Percentiles rank a stretch among this genome's conserved stretches.
Conservation (phyloP, 202 grass and related monocot species). For the Alloteropsis angusta region DNA sequence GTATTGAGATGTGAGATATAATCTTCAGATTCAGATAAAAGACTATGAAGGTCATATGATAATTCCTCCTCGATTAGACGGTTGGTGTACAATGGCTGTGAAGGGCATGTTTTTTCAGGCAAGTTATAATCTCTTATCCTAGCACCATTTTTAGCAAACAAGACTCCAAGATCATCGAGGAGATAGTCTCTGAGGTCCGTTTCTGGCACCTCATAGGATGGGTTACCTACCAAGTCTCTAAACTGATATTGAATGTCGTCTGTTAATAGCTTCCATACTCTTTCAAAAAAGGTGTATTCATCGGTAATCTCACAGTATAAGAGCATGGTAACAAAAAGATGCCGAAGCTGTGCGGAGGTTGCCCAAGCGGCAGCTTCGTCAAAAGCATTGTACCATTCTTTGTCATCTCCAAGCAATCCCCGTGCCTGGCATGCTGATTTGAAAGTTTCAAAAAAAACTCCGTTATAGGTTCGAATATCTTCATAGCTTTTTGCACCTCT, state of each 20-base stretch:
- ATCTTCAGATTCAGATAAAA: not conserved
- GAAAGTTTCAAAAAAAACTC: not conserved
- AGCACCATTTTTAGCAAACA: not conserved
- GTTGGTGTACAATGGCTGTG: accelerated
- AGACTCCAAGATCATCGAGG: accelerated
- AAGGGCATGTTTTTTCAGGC: accelerated
- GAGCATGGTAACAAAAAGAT: not conserved
- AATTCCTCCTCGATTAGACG: not conserved
- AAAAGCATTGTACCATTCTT: not conserved
- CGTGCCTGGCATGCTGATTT: not conserved
- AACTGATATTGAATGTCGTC: not conserved
- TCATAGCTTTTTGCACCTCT: not conserved
- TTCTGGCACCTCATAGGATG: accelerated
- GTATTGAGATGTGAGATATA: accelerated
- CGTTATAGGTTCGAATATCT: not conserved
- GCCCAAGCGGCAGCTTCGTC: not conserved
- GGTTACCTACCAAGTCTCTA: accelerated
- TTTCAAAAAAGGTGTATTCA: not conserved
- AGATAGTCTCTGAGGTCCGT: accelerated
- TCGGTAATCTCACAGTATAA: not conserved
- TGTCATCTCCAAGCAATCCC: not conserved
- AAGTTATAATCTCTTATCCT: not conserved
- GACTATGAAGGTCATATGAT: not conserved
- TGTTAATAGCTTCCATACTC: not conserved
- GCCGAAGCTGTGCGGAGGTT: not conserved